Evolutionary conservation across 371 early-diverging fungal genomes (phyloP), one percentile per base, ranked within the genome.

Genomic region (Lichtheimia ornata): DNA sequence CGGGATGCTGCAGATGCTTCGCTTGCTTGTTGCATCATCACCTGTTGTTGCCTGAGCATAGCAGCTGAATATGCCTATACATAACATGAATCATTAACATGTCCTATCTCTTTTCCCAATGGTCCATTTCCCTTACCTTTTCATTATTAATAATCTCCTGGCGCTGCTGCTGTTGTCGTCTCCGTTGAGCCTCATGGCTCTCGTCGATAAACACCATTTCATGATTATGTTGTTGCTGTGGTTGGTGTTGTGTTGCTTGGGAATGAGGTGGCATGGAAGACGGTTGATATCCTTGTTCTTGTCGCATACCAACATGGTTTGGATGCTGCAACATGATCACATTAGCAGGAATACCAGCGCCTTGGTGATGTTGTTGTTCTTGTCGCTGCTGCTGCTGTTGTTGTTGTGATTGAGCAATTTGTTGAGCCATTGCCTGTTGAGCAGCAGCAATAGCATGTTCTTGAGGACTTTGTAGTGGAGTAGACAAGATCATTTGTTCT

Each of bases 401-500:
- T 50, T 64, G 59, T 18, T 50, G 64, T 22, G 53, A 47, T 4
- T 24, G 25, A 18, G 64, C 64, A n/a, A 64, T 44, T 14, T 64
- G 59, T 42, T 59, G 55, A 24, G 64, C 64, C 64, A 64, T 64
- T 13, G 35, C 64, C 7, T 64, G 64, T 53, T 64, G 59, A 43
- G 59, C 59, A 0, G 64, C 59, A 41, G 64, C 59, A 13, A 61
- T 61, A 5, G 47, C 61, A 35, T 61, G 61, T 13, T 61, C 61
- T 40, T 61, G 61, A 13, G 53, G 35, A 30, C 28, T 41, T 25
- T 51, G 53, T n/a, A 52, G 60, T 44, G 53, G 50, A 35, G 35
- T 35, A 6, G 35, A 35, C 11, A 35, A 35, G 5, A 35, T 35
- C 35, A 35, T 47, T 35, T 50, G 59, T n/a, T 51, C 30, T 15